A percentile compares a stretch with the other conserved stretches of the same genome.
Conservation (phyloP, 1,139 yeast species). For the Scheffersomyces illinoinensis region DNA sequence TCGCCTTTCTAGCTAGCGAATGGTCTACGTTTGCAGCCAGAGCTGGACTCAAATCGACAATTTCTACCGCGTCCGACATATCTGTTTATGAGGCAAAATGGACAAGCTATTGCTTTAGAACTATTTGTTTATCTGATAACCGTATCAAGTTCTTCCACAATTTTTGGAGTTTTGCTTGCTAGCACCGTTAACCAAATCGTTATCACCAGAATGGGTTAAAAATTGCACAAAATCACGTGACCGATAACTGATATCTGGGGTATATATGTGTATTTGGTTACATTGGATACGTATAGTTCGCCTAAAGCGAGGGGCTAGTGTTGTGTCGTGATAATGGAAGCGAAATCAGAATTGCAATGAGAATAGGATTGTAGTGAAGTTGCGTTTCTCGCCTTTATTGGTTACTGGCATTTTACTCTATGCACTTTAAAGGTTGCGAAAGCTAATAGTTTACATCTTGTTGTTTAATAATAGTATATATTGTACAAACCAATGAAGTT, state of each 20-base stretch:
- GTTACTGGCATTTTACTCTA: not conserved
- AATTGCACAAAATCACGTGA: slow-evolving; percentile 13
- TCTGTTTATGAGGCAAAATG: not conserved
- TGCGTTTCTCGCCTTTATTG: not conserved
- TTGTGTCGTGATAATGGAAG: not conserved
- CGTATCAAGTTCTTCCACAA: not conserved
- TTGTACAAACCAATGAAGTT: not conserved
- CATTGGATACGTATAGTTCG: not conserved
- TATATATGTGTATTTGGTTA: too few species aligned
- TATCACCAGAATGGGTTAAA: not conserved
- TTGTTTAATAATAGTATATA: not conserved
- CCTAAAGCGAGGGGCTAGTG: too few species aligned
- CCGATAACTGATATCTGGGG: not conserved
- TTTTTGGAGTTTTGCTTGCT: not conserved
- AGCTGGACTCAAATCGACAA: not conserved
- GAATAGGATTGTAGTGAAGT: not conserved
- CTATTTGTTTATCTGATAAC: not conserved
- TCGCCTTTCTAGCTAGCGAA: slow-evolving; percentile 55
- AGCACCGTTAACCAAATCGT: not conserved
- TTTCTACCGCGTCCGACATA: not conserved
- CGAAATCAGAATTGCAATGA: too few species aligned
- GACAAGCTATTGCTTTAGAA: not conserved
- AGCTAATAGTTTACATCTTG: not conserved
- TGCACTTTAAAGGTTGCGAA: not conserved
- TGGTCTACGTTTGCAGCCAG: slow-evolving; percentile 37